Percentiles rank a stretch among this genome's conserved stretches.
Evolutionary conservation across 129 eudicot species (phyloP).

Genomic region (Ambrosia trifida): DNA sequence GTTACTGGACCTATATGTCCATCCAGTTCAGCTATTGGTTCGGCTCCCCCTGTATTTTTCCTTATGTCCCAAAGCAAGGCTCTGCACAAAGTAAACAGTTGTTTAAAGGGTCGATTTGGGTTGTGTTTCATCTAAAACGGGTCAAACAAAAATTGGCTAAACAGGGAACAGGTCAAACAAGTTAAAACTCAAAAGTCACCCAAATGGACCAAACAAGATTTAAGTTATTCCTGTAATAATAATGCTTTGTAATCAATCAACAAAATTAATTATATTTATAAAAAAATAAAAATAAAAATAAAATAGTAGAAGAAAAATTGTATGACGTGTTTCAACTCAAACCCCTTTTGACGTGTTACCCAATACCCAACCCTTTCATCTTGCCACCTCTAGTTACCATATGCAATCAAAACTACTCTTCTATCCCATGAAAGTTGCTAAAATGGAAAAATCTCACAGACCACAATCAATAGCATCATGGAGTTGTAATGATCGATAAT

Average conservation of each 20-base stretch:
- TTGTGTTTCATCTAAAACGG: neutral
- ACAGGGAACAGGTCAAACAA: neutral
- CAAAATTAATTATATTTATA: neutral
- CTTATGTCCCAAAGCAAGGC: slow-evolving; percentile 83
- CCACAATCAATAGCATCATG: slow-evolving; percentile 1
- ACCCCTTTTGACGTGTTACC: neutral
- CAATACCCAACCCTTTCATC: neutral
- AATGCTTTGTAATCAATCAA: neutral
- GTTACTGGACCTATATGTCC: slow-evolving; percentile 74
- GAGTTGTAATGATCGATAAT: neutral
- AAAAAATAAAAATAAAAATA: too few relatives aligned
- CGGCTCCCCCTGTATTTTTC: slow-evolving; percentile 38
- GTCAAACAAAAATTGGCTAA: neutral
- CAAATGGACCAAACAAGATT: neutral
- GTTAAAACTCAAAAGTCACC: neutral
- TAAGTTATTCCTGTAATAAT: neutral
- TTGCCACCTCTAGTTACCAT: slow-evolving; percentile 1
- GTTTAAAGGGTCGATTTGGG: neutral
- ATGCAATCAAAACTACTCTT: neutral
- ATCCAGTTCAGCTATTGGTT: slow-evolving; percentile 54
- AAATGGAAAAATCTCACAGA: neutral
- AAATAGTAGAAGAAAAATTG: too few relatives aligned
- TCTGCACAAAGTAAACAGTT: slow-evolving; percentile 44
- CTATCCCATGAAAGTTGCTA: slow-evolving; percentile 10
- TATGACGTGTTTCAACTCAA: neutral